Evolutionary conservation across 805 yeast genomes (phyloP), one percentile per base, ranked within the genome.

Genomic region (Sporopachydermia quercuum): DNA sequence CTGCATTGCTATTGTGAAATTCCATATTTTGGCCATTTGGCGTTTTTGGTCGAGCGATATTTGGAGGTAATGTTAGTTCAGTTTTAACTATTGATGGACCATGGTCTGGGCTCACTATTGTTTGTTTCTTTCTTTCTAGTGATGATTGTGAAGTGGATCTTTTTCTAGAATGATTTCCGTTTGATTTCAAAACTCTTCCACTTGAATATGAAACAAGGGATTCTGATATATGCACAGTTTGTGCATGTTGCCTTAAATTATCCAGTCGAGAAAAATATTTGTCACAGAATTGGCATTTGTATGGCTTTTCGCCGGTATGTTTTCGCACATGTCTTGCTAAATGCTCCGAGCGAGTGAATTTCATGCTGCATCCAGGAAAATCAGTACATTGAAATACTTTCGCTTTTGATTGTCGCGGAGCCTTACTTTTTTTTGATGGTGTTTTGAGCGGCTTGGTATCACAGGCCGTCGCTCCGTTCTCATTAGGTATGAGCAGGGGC

Each of bases 251-350:
- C 44, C 95, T 69, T 45, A 87, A 66, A 55, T 87, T 87, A 58
- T 87, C 96, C 43, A 87, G 61, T 37, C 96, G 68, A 14, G 86
- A 76, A 54, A 86, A 86, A 53, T 74, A 70, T 52, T 86, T 76
- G 23, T 76, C 65, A 52, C 89, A 79, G 55, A 79, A 80, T 38
- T 78, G 79, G 57, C 96, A 86, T 40, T 81, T 75, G 56, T 85
- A 86, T 2, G 96, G 96, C 42, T 94, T 66, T 56, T 86, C 96
- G 35, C 96, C 96, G 1, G 96, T 87, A 56, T 86, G 96, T 51
- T 86, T 87, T 43, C 96, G 64, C 40, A 87, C 79, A 61, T 86
- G 96, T 43, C 96, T 67, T 1, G 95, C 94, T 48, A 86, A 67
- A 58, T 87, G 96, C 55, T 87, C 96, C 5, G 91, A 78, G 38